A percentile compares a stretch with the other conserved stretches of the same genome.
Evolutionary conservation across 441 rosid genomes (phyloP).

Genomic region (Melastoma candidum): DNA sequence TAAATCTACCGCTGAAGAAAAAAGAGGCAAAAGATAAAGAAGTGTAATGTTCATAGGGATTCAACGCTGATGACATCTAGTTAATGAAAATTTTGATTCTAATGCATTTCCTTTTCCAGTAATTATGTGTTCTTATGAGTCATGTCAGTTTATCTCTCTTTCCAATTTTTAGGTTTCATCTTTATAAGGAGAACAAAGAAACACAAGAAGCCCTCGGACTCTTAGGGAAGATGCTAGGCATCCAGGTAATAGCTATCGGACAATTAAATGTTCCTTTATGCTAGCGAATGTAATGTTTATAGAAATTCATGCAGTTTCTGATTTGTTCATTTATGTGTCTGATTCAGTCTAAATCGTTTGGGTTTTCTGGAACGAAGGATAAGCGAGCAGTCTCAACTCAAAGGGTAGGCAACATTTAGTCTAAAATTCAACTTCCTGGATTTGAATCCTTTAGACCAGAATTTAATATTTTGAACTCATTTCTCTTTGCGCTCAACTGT

Average conservation of each 20-base stretch:
- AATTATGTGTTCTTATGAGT: constrained; percentile 6
- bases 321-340: constrained; percentile 17
- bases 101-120: too few relatives aligned
- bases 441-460: not conserved
- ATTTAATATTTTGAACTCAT: too few relatives aligned
- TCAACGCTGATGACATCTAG: too few relatives aligned
- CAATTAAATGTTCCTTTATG: constrained; percentile 5
- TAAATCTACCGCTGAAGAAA: too few relatives aligned
- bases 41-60: too few relatives aligned
- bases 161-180: constrained; percentile 66
- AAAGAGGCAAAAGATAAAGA: too few relatives aligned
- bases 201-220: constrained; percentile 95
- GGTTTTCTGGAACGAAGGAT: constrained; percentile 97
- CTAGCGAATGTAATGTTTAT: constrained; percentile 3
- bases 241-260: constrained; percentile 50
- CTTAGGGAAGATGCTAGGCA: constrained; percentile 94
- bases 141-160: not conserved
- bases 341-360: constrained; percentile 73
- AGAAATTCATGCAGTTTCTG: constrained; percentile 10
- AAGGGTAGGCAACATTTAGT: constrained; percentile 43
- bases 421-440: not conserved
- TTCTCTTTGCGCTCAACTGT: too few relatives aligned
- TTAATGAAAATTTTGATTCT: too few relatives aligned
- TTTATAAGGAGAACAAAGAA: constrained; percentile 97
- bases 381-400: constrained; percentile 92